Evolutionary conservation across 129 eudicot species (phyloP), one percentile per base, ranked within the genome.

Genomic region (Pulicaria dysenterica): DNA sequence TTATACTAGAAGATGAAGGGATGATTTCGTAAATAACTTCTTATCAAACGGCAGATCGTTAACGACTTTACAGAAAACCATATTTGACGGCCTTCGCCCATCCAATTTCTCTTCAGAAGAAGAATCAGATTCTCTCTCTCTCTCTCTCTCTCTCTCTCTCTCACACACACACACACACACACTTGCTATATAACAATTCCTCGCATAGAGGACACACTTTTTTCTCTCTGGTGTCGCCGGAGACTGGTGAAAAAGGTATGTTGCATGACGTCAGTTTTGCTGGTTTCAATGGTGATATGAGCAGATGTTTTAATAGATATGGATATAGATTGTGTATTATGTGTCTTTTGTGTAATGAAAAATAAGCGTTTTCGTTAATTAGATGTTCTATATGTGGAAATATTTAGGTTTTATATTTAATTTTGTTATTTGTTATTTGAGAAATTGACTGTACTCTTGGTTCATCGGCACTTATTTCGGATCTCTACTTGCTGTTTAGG

Each of bases 61-160:
- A 60, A 83, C 91, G 91, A 51, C 85, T 85, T 85, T 50, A 72
- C 62, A 8, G 14, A 17, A 50, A 78, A 67, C 83, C 79, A 80
- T 71, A 76, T 58, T 74, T 79, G 77, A 79, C 87, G 48, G 75
- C 86, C 54, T 74, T 48, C 64, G 68, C 48, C 54, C 36, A 70
- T 76, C 70, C 73, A 70, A 8, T 71, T 15, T 57, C 54, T 24
- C 73, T 68, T 56, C 17, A 62, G 31, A 57, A 73, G 79, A 79
- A 78, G 77, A 79, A 79, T 69, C 86, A 76, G 82, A 77, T 73
- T 73, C 85, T 73, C 75, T 41, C 64, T 74, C 44, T 65, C 54
- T 9, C 42, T 31, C 41, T 34, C 74, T 58, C 62, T 47, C 50
- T 34, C 76, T n/a, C 63, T 67, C 57, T 24, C 15, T 67, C 24